Evolutionary conservation across 2,329 filamentous ascomycete genomes (phyloP), one percentile per base, ranked within the genome.

Genomic region (Bretziella fagacearum): DNA sequence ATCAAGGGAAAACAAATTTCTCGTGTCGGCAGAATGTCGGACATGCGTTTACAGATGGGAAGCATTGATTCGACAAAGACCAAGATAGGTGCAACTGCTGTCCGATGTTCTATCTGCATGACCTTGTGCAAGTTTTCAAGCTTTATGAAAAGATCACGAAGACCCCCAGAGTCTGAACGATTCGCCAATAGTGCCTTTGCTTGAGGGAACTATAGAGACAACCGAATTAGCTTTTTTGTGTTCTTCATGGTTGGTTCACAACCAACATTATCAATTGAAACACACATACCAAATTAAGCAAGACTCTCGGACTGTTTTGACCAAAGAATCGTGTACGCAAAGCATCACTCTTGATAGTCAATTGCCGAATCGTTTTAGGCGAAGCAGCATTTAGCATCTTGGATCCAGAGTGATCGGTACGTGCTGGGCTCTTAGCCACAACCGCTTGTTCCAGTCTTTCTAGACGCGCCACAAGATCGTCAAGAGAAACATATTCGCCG

Each of bases 1-100:
- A 74, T 53, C 3, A 74, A 62, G 11, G 65, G 62, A 53, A 73
- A 70, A 57, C 71, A 75, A 6, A 70, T 64, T 1, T 59, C 49
- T 54, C 65, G 69, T 26, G 63, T 66, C 1, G 71, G 71, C 15
- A 74, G 54, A 11, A 74, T 71, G 49, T 74, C 70, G 25, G 63
- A 65, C 71, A 75, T 75, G 40, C 71, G 68, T 56, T 72, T 72
- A 48, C 67, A 66, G 2, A 74, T 63, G 0, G 71, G 70, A 55
- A 71, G 69, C 61, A 73, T 69, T n/a, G 70, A 74, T 53, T 74
- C 69, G 23, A 73, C 70, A 53, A 68, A 74, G 26, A 74, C 70
- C 2, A 68, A 63, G 37, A 74, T 73, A 0, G 71, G 70, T 4
- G 65, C 58, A 33, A 71, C 57, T 0, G 63, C 63, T 53, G 66